These are phyloP conservation scores for Gaertneriomyces sp. DNA, from an alignment of 192 early-diverging fungal genomes.

Conservation along the genomic window DNA sequence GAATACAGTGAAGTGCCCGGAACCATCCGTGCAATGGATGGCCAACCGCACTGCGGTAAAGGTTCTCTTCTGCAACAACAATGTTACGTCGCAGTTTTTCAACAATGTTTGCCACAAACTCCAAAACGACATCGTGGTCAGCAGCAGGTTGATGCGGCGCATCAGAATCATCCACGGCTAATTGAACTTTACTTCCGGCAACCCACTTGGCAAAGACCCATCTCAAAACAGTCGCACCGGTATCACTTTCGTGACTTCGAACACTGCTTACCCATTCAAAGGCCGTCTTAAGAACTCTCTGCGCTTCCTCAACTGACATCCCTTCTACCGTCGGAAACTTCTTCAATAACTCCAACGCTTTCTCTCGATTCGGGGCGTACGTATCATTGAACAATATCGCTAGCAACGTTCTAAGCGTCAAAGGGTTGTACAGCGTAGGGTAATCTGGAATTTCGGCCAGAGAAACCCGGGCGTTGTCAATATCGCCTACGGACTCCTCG, in stretches of 20 bases:
- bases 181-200: slow-evolving; percentile 9
- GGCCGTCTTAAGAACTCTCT: slow-evolving; percentile 47
- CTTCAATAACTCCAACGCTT: slow-evolving; percentile 70
- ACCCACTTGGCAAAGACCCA: slow-evolving; percentile 79
- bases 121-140: neutral
- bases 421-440: slow-evolving; percentile 11
- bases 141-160: neutral
- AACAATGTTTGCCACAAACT: slow-evolving; percentile 52
- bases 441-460: slow-evolving; percentile 26
- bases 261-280: slow-evolving; percentile 24
- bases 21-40: slow-evolving; percentile 59
- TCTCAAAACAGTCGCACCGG: slow-evolving; percentile 75
- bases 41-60: slow-evolving; percentile 47
- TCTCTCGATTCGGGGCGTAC: slow-evolving; percentile 71
- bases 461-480: slow-evolving; percentile 9
- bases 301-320: slow-evolving; percentile 60
- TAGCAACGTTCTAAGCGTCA: slow-evolving; percentile 18
- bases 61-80: slow-evolving; percentile 39
- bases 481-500: slow-evolving; percentile 32
- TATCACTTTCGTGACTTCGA: slow-evolving; percentile 75
- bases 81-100: slow-evolving; percentile 48
- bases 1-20: slow-evolving; percentile 47
- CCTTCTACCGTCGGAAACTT: slow-evolving; percentile 59
- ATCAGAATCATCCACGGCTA: slow-evolving; percentile 2
- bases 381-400: slow-evolving; percentile 38